Evolutionary conservation across 371 early-diverging fungal species (phyloP).

Genomic region (Rhizomucor pusillus): DNA sequence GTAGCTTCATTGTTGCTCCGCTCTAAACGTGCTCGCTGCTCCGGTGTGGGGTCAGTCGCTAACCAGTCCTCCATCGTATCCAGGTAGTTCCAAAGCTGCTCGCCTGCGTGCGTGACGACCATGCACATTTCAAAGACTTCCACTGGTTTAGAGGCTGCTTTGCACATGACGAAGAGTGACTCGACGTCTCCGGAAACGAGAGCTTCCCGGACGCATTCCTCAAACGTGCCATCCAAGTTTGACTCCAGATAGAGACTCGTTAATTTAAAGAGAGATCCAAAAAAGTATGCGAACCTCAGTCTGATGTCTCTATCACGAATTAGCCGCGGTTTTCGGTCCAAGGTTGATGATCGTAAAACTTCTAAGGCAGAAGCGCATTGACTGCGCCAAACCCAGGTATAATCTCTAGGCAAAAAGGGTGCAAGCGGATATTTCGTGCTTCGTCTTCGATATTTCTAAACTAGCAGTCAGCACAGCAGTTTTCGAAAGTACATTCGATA

Average conservation of each 20-base stretch:
- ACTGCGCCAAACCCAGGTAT: constrained; percentile 36
- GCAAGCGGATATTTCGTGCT: constrained; percentile 49
- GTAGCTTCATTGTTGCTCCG: not conserved
- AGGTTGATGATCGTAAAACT: not conserved
- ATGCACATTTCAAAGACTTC: constrained; percentile 43
- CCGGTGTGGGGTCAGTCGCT: constrained; percentile 30
- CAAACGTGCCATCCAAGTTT: constrained; percentile 43
- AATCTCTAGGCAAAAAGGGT: constrained; percentile 50
- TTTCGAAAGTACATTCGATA: not conserved
- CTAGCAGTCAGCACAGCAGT: not conserved
- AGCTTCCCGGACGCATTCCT: constrained; percentile 47
- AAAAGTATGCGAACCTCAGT: constrained; percentile 39
- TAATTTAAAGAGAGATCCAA: constrained; percentile 40
- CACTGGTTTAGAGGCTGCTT: constrained; percentile 34
- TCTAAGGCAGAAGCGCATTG: constrained; percentile 27
- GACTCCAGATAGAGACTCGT: constrained; percentile 47
- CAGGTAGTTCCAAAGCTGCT: constrained; percentile 38
- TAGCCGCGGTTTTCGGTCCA: not conserved
- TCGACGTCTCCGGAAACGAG: constrained; percentile 43
- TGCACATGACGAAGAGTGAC: constrained; percentile 33
- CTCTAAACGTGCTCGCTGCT: constrained; percentile 24
- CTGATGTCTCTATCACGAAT: constrained; percentile 14
- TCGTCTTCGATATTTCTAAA: constrained; percentile 48
- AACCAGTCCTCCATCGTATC: constrained; percentile 36
- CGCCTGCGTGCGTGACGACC: constrained; percentile 42